These are phyloP conservation scores for Hypoxylon sp. DNA, from an alignment of 2,329 filamentous ascomycete genomes.

Conservation along the genomic window DNA sequence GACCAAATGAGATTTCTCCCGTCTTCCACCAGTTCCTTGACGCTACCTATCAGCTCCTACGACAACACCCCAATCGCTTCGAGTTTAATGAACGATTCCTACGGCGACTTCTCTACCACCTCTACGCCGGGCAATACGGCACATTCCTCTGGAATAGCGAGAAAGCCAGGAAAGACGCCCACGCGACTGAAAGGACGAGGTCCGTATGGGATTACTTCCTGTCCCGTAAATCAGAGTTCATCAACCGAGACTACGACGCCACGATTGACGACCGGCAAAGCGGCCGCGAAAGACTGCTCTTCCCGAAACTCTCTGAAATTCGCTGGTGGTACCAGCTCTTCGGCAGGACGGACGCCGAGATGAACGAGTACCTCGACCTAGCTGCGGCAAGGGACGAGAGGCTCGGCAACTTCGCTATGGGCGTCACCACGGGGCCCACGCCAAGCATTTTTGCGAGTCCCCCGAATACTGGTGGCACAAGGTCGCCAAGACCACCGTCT, in stretches of 20 bases:
- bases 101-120: slow-evolving; percentile 88
- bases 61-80: slow-evolving; percentile 89
- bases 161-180: slow-evolving; percentile 82
- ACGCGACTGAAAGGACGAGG: slow-evolving; percentile 78
- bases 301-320: slow-evolving; percentile 83
- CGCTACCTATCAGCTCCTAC: slow-evolving; percentile 89
- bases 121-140: slow-evolving; percentile 96
- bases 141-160: slow-evolving; percentile 97
- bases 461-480: slow-evolving; percentile 45
- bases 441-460: slow-evolving; percentile 49
- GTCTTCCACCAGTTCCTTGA: slow-evolving; percentile 99
- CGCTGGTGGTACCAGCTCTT: slow-evolving; percentile 95
- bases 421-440: slow-evolving; percentile 39
- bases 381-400: slow-evolving; percentile 66
- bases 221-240: slow-evolving; percentile 82
- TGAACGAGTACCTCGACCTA: slow-evolving; percentile 80
- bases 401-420: slow-evolving; percentile 53
- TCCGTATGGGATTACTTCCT: slow-evolving; percentile 98
- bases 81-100: slow-evolving; percentile 98
- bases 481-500: slow-evolving; percentile 50
- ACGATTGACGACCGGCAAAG: slow-evolving; percentile 83
- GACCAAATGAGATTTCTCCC: slow-evolving; percentile 91
- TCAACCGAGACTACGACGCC: slow-evolving; percentile 83
- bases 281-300: slow-evolving; percentile 85
- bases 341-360: slow-evolving; percentile 88